Conservation (phyloP, 164 flowering plant genomes). For the Warburgia ugandensis region DNA sequence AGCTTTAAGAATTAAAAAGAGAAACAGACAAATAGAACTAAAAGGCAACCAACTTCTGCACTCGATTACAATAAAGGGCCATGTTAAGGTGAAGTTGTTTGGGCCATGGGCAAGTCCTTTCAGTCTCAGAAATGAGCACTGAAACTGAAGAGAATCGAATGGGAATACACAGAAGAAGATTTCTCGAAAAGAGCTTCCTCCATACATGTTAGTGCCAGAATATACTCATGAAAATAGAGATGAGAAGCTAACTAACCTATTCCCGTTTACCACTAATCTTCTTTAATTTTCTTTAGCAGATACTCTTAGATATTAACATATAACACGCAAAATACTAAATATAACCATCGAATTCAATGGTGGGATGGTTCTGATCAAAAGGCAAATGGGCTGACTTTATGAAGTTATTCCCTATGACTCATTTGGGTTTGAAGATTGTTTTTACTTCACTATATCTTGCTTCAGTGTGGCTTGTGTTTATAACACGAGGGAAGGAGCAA, state of each 20-base stretch:
- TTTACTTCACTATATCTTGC: neutral
- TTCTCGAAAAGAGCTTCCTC: neutral
- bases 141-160: slow-evolving; percentile 7
- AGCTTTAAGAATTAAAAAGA: too few species aligned
- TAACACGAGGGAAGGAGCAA: neutral
- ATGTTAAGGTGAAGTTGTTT: slow-evolving; percentile 13
- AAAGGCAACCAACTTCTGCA: too few species aligned
- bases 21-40: too few species aligned
- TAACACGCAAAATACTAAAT: too few species aligned
- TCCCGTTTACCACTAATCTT: neutral
- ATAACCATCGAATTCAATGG: too few species aligned
- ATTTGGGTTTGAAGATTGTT: neutral
- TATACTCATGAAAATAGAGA: slow-evolving; percentile 8
- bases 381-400: neutral
- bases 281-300: neutral
- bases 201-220: too few species aligned
- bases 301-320: too few species aligned
- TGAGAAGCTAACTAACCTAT: too few species aligned
- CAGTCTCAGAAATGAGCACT: slow-evolving; percentile 3
- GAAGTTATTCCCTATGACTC: neutral
- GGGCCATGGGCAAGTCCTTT: slow-evolving; percentile 6
- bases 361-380: neutral
- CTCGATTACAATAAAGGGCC: too few species aligned
- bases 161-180: slow-evolving; percentile 1
- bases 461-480: neutral